Conservation (phyloP, 78 protist species). For the Protostelium mycophagum region DNA sequence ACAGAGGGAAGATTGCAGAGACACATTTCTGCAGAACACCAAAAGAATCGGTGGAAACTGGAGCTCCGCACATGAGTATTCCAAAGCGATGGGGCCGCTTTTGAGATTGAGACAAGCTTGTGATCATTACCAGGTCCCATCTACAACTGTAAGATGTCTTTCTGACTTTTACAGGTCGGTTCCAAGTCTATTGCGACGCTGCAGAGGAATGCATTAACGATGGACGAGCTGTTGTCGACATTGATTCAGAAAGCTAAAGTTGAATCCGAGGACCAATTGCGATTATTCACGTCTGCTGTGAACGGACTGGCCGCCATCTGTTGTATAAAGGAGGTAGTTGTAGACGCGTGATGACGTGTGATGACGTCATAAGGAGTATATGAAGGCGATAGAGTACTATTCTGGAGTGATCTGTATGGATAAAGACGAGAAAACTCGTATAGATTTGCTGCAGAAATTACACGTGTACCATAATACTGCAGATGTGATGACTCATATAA, state of each 20-base stretch:
- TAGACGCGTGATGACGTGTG: slow-evolving; percentile 3
- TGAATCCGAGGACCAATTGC: slow-evolving; percentile 23
- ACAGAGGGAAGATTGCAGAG: slow-evolving; percentile 31
- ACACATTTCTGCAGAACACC: not conserved
- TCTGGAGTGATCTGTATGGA: not conserved
- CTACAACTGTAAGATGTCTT: too few relatives aligned
- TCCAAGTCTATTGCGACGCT: slow-evolving; percentile 7
- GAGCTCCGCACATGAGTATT: slow-evolving; percentile 8
- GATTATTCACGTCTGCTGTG: slow-evolving; percentile 5
- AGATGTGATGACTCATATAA: not conserved
- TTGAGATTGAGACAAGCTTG: slow-evolving; percentile 39
- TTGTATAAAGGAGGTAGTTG: slow-evolving; percentile 9
- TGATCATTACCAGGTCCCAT: slow-evolving; percentile 28
- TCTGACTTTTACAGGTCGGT: slow-evolving; percentile 38
- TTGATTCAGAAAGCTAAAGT: slow-evolving; percentile 40
- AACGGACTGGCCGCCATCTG: slow-evolving; percentile 49
- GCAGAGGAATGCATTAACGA: slow-evolving; percentile 43
- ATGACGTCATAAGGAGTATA: not conserved
- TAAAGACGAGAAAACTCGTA: slow-evolving; percentile 17
- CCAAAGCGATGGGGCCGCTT: slow-evolving; percentile 24
- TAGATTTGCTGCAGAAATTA: slow-evolving; percentile 25
- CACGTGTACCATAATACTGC: not conserved
- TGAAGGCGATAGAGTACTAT: not conserved
- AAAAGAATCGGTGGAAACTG: not conserved
- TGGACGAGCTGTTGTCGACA: slow-evolving; percentile 37